phyloP scores from a whole-genome alignment of 805 yeast species.

The Brettanomyces sp. region DNA sequence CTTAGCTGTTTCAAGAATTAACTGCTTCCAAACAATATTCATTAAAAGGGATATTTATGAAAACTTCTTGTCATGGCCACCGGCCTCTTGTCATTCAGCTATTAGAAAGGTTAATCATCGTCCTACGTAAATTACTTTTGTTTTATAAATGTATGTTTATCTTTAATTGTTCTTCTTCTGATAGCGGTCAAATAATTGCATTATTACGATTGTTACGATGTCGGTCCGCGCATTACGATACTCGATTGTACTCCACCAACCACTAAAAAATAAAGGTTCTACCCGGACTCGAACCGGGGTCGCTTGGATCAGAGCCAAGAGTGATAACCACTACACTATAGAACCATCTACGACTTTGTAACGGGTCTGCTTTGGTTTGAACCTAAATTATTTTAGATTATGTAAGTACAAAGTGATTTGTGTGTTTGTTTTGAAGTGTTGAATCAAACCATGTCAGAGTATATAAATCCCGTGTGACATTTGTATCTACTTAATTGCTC shows the following conservation, averaged over 20 bases:
- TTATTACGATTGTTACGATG: background rate
- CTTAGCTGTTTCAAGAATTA: too few species aligned
- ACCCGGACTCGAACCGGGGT: conserved; percentile 85
- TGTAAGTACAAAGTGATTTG: too few species aligned
- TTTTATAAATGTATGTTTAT: background rate
- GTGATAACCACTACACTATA: conserved; percentile 79
- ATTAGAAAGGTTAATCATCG: background rate
- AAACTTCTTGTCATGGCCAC: too few species aligned
- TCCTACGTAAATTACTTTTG: background rate
- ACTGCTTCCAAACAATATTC: too few species aligned
- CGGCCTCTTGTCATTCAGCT: too few species aligned
- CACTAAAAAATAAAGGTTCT: conserved; percentile 40
- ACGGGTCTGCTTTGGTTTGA: too few species aligned
- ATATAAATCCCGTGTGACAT: too few species aligned
- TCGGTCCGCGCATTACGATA: background rate
- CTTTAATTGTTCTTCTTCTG: background rate
- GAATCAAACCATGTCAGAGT: too few species aligned
- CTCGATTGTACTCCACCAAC: background rate
- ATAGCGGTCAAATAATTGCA: background rate
- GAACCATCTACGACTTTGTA: conserved; percentile 15
- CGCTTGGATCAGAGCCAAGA: conserved; percentile 71
- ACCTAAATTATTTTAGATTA: too few species aligned
- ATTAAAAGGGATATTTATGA: too few species aligned
- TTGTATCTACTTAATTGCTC: too few species aligned
- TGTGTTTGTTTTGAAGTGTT: too few species aligned